These are phyloP conservation scores for Candida sp. DNA, from an alignment of 1,139 yeast species.

Conservation along the genomic window DNA sequence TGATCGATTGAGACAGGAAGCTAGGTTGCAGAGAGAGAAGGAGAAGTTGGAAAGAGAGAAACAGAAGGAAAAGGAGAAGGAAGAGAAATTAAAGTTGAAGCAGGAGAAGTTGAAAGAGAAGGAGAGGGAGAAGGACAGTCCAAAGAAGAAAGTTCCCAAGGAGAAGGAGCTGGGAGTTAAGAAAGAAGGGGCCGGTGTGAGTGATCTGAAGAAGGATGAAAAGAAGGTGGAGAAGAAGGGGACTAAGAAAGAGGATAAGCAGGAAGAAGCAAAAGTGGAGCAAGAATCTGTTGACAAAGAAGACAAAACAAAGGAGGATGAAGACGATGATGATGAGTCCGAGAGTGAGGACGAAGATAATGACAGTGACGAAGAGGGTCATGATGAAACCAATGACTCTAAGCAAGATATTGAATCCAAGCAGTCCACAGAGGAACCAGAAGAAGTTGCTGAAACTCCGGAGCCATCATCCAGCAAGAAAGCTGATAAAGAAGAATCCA, in stretches of 20 bases:
- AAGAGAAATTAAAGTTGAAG: constrained; percentile 9
- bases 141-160: constrained; percentile 4
- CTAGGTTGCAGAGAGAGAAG: constrained; percentile 26
- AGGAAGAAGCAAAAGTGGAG: constrained; percentile 1
- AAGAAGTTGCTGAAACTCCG: neutral
- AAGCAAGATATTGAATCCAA: neutral
- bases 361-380: neutral
- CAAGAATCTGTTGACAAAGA: neutral
- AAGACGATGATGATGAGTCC: neutral
- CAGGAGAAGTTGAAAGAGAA: constrained; percentile 10
- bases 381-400: neutral
- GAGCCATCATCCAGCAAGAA: neutral
- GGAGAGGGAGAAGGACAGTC: constrained; percentile 17
- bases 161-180: constrained; percentile 16
- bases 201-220: neutral
- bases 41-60: constrained; percentile 28
- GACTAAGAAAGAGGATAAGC: neutral
- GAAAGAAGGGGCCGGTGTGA: constrained; percentile 5
- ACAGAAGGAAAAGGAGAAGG: constrained; percentile 16
- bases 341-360: neutral
- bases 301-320: neutral
- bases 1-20: constrained; percentile 2
- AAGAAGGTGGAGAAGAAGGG: constrained; percentile 1
- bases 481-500: neutral
- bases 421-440: neutral